Percentiles rank a stretch among this genome's conserved stretches.
These are phyloP conservation scores for Tausonia pullulans DNA, from an alignment of 1,284 basidiomycete species.

Conservation along the genomic window DNA sequence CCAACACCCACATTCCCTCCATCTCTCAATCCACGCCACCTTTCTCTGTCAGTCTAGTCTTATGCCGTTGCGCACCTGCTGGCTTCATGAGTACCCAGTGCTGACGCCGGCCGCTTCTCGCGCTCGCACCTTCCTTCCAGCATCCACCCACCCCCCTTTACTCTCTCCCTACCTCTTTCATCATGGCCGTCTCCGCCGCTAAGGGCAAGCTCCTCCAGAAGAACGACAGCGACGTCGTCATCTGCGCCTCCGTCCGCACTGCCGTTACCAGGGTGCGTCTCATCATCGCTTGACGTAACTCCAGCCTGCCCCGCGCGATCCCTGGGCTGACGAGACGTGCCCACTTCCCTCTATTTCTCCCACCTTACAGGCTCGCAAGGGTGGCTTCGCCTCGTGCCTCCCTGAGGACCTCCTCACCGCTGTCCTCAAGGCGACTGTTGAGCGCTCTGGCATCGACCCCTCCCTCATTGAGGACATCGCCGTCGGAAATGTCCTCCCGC, in stretches of 20 bases:
- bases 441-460: slow-evolving; percentile 52
- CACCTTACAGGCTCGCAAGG: slow-evolving; percentile 60
- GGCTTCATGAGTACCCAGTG: no score
- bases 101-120: no score
- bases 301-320: no score
- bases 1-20: no score
- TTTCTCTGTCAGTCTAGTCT: no score
- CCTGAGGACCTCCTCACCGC: slow-evolving; percentile 82
- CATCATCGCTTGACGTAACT: not conserved
- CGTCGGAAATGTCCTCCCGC: slow-evolving; percentile 88
- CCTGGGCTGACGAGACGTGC: not conserved
- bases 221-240: slow-evolving; percentile 74
- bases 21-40: no score
- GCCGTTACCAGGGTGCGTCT: slow-evolving; percentile 69
- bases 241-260: slow-evolving; percentile 76
- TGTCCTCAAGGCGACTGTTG: slow-evolving; percentile 59
- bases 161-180: no score
- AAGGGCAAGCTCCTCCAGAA: slow-evolving; percentile 42
- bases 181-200: not conserved
- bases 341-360: not conserved
- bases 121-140: no score
- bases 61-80: no score
- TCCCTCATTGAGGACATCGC: slow-evolving; percentile 75
- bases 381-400: slow-evolving; percentile 84
- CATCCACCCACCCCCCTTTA: no score